phyloP scores from a whole-genome alignment of 2,329 filamentous ascomycete genomes.

The Fusarium brachygibbosum region DNA sequence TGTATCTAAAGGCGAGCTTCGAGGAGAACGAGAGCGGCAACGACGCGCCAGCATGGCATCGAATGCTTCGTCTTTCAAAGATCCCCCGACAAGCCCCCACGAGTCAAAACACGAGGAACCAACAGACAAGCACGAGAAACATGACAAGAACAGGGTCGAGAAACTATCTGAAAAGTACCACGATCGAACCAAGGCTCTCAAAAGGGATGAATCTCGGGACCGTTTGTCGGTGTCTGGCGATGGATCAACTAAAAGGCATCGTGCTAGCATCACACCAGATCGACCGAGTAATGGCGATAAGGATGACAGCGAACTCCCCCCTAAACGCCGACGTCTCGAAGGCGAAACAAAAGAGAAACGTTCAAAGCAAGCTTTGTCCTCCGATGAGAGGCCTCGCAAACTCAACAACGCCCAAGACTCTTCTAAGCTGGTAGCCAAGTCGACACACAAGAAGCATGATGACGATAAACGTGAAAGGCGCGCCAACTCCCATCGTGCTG shows the following conservation, averaged over 20 bases:
- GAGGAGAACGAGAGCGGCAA: constrained; percentile 70
- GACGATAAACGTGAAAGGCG: constrained; percentile 57
- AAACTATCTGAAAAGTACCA: constrained; percentile 67
- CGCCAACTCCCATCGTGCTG: constrained; percentile 59
- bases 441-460: constrained; percentile 57
- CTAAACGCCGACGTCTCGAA: constrained; percentile 71
- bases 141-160: constrained; percentile 59
- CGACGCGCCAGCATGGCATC: constrained; percentile 71
- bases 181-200: constrained; percentile 71
- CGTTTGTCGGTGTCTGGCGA: constrained; percentile 65
- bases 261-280: constrained; percentile 71
- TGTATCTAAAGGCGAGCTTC: constrained; percentile 72
- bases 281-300: constrained; percentile 65
- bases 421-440: constrained; percentile 53
- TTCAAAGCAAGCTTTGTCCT: constrained; percentile 58
- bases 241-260: constrained; percentile 68
- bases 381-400: constrained; percentile 63
- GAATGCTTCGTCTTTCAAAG: constrained; percentile 66
- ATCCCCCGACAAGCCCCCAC: constrained; percentile 64
- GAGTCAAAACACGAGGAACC: constrained; percentile 64
- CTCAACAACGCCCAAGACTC: constrained; percentile 59
- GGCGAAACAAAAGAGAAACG: constrained; percentile 65
- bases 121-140: constrained; percentile 57
- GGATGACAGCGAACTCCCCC: constrained; percentile 64
- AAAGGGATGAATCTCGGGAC: constrained; percentile 72